A percentile compares a stretch with the other conserved stretches of the same genome.
These are phyloP conservation scores for Ophiostoma montium DNA, from an alignment of 2,329 filamentous ascomycete genomes.

Conservation along the genomic window DNA sequence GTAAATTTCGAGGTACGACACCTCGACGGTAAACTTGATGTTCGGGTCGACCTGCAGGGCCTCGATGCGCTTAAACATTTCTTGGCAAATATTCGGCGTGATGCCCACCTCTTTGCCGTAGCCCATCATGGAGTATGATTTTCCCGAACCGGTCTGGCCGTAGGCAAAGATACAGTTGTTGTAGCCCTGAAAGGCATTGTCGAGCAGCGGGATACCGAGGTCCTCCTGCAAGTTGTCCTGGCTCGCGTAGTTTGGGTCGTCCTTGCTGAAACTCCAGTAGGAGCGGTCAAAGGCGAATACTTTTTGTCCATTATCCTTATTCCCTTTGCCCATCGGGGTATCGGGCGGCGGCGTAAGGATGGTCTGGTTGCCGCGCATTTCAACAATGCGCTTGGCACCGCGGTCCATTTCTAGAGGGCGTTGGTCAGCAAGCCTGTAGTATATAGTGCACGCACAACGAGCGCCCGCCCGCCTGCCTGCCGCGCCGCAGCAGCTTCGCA, in stretches of 20 bases:
- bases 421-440: neutral
- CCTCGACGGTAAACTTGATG: conserved; percentile 91
- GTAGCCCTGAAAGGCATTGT: conserved; percentile 98
- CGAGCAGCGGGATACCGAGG: conserved; percentile 88
- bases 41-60: conserved; percentile 64
- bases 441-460: neutral
- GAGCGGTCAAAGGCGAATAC: conserved; percentile 93
- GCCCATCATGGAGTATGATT: conserved; percentile 98
- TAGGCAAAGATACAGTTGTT: conserved; percentile 99
- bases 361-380: conserved; percentile 91
- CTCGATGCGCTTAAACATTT: conserved; percentile 88
- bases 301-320: conserved; percentile 57
- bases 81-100: conserved; percentile 89
- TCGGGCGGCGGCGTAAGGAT: conserved; percentile 62
- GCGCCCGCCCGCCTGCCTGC: no score
- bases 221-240: conserved; percentile 92
- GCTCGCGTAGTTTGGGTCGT: conserved; percentile 73
- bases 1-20: conserved; percentile 98
- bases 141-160: conserved; percentile 94
- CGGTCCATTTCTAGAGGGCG: conserved; percentile 66
- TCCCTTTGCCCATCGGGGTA: conserved; percentile 44
- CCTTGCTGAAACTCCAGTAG: conserved; percentile 83
- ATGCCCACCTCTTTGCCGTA: conserved; percentile 60
- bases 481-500: neutral
- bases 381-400: conserved; percentile 88